Evolutionary conservation across 2,329 filamentous ascomycete genomes (phyloP).

Genomic region (Colletotrichum scovillei): DNA sequence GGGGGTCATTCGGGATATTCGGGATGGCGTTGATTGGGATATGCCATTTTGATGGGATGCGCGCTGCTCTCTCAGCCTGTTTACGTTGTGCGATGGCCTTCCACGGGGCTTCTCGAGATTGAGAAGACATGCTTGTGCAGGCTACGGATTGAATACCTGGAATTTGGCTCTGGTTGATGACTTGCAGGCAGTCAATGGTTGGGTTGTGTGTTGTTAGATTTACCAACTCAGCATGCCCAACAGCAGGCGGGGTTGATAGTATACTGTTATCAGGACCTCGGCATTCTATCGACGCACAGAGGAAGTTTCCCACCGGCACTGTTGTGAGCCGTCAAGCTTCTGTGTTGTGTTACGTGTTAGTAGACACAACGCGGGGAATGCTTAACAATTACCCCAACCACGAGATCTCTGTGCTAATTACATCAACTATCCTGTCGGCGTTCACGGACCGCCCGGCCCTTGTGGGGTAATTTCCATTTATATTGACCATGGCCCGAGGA

Average conservation of each 20-base stretch:
- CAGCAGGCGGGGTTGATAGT: background rate
- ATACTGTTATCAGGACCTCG: background rate
- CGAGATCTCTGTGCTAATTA: background rate
- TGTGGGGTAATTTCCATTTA: background rate
- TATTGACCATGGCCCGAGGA: background rate
- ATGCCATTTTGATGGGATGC: constrained; percentile 24
- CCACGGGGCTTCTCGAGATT: constrained; percentile 14
- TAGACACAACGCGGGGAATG: background rate
- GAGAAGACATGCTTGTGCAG: background rate
- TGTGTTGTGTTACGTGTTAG: background rate
- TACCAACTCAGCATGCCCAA: background rate
- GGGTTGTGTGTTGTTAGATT: background rate
- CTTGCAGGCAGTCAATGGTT: background rate
- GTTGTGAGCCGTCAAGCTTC: background rate
- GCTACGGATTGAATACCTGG: background rate
- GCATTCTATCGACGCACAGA: background rate
- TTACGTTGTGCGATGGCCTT: constrained; percentile 17
- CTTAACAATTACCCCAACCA: background rate
- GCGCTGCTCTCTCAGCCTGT: constrained; percentile 13
- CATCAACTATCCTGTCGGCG: background rate
- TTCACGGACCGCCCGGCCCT: background rate
- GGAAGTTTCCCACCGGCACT: too few relatives aligned
- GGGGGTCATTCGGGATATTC: constrained; percentile 11
- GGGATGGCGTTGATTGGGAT: constrained; percentile 5
- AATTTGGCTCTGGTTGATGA: background rate